A percentile compares a stretch with the other conserved stretches of the same genome.
These are phyloP conservation scores for Malus hybrid DNA, from an alignment of 331 rosid species.

Conservation along the genomic window DNA sequence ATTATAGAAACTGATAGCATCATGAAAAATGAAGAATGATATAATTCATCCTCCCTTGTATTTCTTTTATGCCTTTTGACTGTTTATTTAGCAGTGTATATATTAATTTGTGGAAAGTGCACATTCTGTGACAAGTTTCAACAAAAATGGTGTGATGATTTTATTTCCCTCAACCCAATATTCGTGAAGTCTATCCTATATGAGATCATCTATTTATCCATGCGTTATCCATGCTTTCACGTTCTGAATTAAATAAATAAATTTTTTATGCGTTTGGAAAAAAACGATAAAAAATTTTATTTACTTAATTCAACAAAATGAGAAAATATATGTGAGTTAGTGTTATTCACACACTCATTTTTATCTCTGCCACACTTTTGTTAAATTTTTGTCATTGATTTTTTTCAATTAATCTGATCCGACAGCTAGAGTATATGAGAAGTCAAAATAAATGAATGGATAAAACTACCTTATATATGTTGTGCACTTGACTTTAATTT, in stretches of 20 bases:
- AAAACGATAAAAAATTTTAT: too few species aligned
- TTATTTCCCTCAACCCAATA: neutral
- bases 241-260: too few species aligned
- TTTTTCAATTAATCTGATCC: too few species aligned
- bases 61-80: neutral
- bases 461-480: too few species aligned
- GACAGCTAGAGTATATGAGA: too few species aligned
- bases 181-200: neutral
- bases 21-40: neutral
- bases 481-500: neutral
- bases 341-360: too few species aligned
- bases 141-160: neutral
- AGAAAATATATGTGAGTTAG: neutral
- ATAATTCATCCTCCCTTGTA: neutral
- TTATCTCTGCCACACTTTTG: rapidly evolving
- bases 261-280: too few species aligned
- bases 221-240: neutral
- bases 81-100: neutral
- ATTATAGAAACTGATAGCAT: neutral
- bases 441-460: too few species aligned
- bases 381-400: too few species aligned
- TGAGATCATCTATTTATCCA: too few species aligned
- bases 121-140: neutral
- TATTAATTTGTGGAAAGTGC: neutral
- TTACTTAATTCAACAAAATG: neutral